Evolutionary conservation across 768 basidiomycete species (phyloP).

Genomic region (Astraeus odoratus): DNA sequence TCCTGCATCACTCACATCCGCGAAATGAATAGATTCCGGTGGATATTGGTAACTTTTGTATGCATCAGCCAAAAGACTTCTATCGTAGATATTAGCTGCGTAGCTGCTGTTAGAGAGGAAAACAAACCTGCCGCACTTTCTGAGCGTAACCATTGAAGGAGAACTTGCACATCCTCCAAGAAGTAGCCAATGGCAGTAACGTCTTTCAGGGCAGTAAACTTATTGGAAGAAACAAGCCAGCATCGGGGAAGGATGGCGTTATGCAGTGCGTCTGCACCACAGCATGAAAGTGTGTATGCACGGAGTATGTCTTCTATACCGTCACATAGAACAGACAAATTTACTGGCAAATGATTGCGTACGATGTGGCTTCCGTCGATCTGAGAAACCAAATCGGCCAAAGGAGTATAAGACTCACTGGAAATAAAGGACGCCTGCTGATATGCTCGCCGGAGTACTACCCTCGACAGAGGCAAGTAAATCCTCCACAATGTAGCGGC

Average conservation of each 20-base stretch:
- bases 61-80: no score
- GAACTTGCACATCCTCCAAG: no score
- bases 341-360: conserved; percentile 29
- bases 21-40: no score
- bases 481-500: conserved; percentile 27
- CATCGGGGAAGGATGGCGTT: conserved; percentile 45
- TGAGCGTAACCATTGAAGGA: no score
- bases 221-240: conserved; percentile 44
- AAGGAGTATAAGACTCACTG: conserved; percentile 27
- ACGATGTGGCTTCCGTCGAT: conserved; percentile 37
- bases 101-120: no score
- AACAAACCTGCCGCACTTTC: no score
- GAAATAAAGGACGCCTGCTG: conserved; percentile 35
- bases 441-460: conserved; percentile 25
- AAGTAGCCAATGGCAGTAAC: no score
- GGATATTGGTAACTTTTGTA: no score
- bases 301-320: conserved; percentile 43
- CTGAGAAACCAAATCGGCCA: not conserved
- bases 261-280: conserved; percentile 30
- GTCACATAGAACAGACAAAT: conserved; percentile 45
- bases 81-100: no score
- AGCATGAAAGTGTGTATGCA: conserved; percentile 32
- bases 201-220: no score
- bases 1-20: no score
- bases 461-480: conserved; percentile 24